Base-by-base conservation (phyloP, 73 alveolate genomes). In the Loxodes magnus region DNA sequence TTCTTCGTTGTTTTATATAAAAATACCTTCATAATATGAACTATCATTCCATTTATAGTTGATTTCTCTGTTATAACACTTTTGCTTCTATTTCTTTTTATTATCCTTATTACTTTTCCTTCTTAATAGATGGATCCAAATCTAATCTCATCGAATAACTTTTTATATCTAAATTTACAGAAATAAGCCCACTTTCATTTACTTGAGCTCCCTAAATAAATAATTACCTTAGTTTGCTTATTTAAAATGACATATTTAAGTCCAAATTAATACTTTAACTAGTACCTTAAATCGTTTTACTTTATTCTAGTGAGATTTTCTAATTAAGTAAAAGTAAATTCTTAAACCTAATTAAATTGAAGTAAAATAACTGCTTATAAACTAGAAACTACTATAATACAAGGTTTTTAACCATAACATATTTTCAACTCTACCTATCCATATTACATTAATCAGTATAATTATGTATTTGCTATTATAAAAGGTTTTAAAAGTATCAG, bases 11-110 rank as follows among this genome's bases (percentile, higher is more conserved):
- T 56, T 77, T 77, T 80, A 73, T 62, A 42, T n/a, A n/a, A n/a
- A n/a, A n/a, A n/a, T n/a, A n/a, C n/a, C n/a, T n/a, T n/a, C n/a
- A n/a, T n/a, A n/a, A n/a, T n/a, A n/a, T n/a, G n/a, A n/a, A n/a
- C n/a, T n/a, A n/a, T n/a, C n/a, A n/a, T n/a, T n/a, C n/a, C n/a
- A n/a, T n/a, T n/a, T n/a, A n/a, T n/a, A n/a, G n/a, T n/a, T n/a
- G n/a, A 77, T 71, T 52, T 85, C 55, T n/a, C 69, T 85, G 15
- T 71, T 56, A 24, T 63, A 73, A 4, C 85, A 80, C 29, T 77
- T 85, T 28, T 71, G 22, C 29, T 71, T 67, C 35, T 43, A 39
- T 23, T 51, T 42, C 41, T 85, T 63, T 49, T 77, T n/a, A n/a
- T 10, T 41, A 15, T 51, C 60, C 10, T n/a, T n/a, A 76, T 44